A percentile compares a stretch with the other conserved stretches of the same genome.
phyloP scores from a whole-genome alignment of 495 filamentous ascomycete species.

The Penicillium fimorum region DNA sequence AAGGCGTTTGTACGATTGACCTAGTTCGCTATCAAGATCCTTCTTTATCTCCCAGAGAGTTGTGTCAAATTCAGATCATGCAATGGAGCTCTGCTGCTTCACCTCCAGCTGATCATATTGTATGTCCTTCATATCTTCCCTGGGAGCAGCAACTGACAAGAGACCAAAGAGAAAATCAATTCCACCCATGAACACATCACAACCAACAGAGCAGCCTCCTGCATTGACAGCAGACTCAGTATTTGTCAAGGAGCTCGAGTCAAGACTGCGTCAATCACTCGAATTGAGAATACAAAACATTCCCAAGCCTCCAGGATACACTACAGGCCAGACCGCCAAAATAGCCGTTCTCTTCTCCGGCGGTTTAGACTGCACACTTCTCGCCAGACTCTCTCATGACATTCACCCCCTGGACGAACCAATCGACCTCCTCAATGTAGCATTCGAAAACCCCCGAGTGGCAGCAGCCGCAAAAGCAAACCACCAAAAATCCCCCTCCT shows the following conservation, averaged over 20 bases:
- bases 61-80: constrained; percentile 34
- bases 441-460: constrained; percentile 89
- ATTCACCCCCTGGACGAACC: constrained; percentile 62
- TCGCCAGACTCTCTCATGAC: constrained; percentile 83
- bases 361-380: constrained; percentile 85
- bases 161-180: constrained; percentile 54
- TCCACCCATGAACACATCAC: constrained; percentile 58
- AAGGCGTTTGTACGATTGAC: constrained; percentile 70
- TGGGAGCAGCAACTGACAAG: constrained; percentile 3
- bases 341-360: constrained; percentile 91
- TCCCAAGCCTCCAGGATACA: constrained; percentile 49
- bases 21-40: constrained; percentile 33
- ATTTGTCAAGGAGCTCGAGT: constrained; percentile 55
- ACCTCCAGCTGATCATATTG: constrained; percentile 33
- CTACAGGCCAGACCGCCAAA: constrained; percentile 41
- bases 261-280: constrained; percentile 63
- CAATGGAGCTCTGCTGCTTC: constrained; percentile 28
- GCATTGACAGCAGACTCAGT: constrained; percentile 47
- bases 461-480: constrained; percentile 37
- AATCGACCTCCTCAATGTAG: constrained; percentile 92
- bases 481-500: constrained; percentile 3
- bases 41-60: constrained; percentile 1
- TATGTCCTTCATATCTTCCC: constrained; percentile 26
- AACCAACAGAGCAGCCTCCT: constrained; percentile 37
- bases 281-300: constrained; percentile 63